Evolutionary conservation across 305 asterid species (phyloP).

Genomic region (Andrographis paniculata): DNA sequence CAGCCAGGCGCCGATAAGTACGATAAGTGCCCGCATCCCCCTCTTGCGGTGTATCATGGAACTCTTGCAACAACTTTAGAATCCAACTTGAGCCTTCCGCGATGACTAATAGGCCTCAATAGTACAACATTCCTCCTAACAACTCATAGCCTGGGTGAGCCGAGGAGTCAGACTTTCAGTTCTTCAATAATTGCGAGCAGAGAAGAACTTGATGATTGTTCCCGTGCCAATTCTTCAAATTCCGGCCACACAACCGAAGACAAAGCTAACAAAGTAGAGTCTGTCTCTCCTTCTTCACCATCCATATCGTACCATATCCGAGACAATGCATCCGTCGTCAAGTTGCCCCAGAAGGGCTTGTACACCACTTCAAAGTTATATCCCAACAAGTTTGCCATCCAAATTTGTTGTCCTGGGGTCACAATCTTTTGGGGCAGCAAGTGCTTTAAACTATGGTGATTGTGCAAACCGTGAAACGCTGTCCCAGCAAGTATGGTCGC

Average conservation of each 20-base stretch:
- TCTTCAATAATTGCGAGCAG: background rate
- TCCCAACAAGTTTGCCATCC: constrained; percentile 2
- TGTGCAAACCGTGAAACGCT: background rate
- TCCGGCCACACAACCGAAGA: background rate
- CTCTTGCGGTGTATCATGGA: background rate
- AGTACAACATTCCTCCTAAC: background rate
- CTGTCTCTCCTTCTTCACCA: no score
- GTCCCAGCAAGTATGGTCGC: constrained; percentile 1
- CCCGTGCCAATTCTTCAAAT: background rate
- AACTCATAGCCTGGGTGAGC: background rate
- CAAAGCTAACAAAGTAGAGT: background rate
- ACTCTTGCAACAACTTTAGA: background rate
- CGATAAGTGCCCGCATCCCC: background rate
- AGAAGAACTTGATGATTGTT: background rate
- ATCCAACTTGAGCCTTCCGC: background rate
- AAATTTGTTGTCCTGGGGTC: constrained; percentile 1
- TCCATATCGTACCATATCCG: background rate
- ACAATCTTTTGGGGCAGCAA: background rate
- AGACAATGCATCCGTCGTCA: background rate
- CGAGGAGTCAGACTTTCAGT: background rate
- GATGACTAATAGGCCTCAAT: background rate
- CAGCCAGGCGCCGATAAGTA: background rate
- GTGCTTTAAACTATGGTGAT: background rate
- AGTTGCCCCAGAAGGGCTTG: background rate
- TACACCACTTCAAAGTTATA: background rate